These are phyloP conservation scores for Aspergillus arachidicola DNA, from an alignment of 2,329 filamentous ascomycete genomes.

Conservation along the genomic window DNA sequence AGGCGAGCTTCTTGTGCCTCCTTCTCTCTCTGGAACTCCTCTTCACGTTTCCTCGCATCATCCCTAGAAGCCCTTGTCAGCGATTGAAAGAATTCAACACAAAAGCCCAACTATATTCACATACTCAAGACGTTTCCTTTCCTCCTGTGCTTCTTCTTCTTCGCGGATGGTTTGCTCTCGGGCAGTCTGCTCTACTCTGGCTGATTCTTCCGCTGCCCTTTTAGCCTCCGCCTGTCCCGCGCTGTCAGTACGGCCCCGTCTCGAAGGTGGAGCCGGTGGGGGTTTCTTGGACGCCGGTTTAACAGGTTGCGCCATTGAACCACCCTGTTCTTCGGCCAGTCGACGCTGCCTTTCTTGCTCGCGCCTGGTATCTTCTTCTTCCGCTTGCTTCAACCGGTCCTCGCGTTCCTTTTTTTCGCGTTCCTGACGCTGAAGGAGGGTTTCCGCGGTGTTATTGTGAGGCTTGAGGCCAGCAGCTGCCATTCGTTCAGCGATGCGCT, in stretches of 20 bases:
- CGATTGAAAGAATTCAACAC: neutral
- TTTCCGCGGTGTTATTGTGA: conserved; percentile 77
- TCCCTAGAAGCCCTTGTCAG: conserved; percentile 56
- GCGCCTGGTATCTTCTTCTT: conserved; percentile 88
- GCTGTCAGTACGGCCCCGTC: conserved; percentile 66
- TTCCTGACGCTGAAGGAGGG: conserved; percentile 79
- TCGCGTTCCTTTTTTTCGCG: conserved; percentile 86
- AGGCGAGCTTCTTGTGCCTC: conserved; percentile 81
- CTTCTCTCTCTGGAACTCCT: conserved; percentile 77
- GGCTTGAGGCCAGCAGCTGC: conserved; percentile 91
- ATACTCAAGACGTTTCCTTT: conserved; percentile 80
- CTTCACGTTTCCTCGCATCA: conserved; percentile 73
- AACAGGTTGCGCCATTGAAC: conserved; percentile 57
- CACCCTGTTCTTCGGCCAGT: conserved; percentile 72
- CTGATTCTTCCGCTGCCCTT: conserved; percentile 58
- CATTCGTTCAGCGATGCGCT: conserved; percentile 93
- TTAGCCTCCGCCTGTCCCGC: conserved; percentile 60
- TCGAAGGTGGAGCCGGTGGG: conserved; percentile 69
- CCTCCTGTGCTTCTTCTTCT: conserved; percentile 74
- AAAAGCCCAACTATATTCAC: conserved; percentile 44
- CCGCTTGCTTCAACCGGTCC: conserved; percentile 82
- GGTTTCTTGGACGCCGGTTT: conserved; percentile 68
- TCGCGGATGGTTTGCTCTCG: conserved; percentile 57
- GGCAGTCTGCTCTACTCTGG: conserved; percentile 65
- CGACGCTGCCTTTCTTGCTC: conserved; percentile 85